Evolutionary conservation across 2,329 filamentous ascomycete species (phyloP).

Genomic region (Botrytis tulipae): DNA sequence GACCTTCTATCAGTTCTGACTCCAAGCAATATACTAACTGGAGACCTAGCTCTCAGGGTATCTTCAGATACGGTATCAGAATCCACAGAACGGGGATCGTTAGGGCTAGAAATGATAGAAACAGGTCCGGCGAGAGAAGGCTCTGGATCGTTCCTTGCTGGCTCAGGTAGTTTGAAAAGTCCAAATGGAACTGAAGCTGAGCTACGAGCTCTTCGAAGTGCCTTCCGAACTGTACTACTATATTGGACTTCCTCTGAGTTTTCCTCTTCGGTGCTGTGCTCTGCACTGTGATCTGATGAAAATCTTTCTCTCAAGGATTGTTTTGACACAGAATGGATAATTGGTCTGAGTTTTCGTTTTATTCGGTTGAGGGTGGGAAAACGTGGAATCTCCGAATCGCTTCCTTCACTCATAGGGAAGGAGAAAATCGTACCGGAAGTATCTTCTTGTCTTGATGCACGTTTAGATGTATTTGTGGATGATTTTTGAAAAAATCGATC

Average conservation of each 20-base stretch:
- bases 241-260: neutral
- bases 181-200: slow-evolving; percentile 12
- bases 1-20: neutral
- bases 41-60: slow-evolving; percentile 13
- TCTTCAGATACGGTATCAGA: neutral
- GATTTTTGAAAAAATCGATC: neutral
- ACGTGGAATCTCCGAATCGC: slow-evolving; percentile 13
- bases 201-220: slow-evolving; percentile 11
- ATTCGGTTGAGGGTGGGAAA: neutral
- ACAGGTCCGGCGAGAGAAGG: neutral
- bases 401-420: slow-evolving; percentile 10
- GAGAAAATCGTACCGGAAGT: slow-evolving; percentile 6
- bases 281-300: neutral
- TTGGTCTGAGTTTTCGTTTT: slow-evolving; percentile 6
- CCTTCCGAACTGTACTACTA: neutral
- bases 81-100: neutral
- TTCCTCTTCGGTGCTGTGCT: neutral
- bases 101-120: neutral
- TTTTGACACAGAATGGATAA: slow-evolving; percentile 12
- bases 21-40: slow-evolving; percentile 2
- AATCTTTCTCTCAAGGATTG: neutral
- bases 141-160: neutral
- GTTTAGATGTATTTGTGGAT: neutral
- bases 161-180: slow-evolving; percentile 8
- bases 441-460: neutral